Evolutionary conservation across 495 filamentous ascomycete species (phyloP), one percentile per base, ranked within the genome.

Genomic region (Achaetomiella virescens): DNA sequence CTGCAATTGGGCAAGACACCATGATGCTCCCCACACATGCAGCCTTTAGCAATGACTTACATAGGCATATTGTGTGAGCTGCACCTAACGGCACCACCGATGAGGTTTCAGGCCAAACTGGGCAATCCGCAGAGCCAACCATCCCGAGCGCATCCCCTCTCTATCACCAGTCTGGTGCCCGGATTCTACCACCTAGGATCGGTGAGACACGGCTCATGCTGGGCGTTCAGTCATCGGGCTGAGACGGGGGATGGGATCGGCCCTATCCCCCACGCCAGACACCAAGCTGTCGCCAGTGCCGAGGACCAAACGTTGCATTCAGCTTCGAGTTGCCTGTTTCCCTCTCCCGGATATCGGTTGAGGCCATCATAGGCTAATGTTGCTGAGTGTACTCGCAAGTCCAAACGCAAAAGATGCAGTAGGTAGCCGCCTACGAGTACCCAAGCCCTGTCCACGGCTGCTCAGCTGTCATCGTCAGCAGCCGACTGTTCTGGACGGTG

Each of bases 281-380:
- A 55, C 54, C 38, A 14, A 22, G 41, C 21, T 40, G 14, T 18
- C 31, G n/a, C 7, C 22, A 45, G 41, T 40, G 17, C 50, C 38
- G 18, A 37, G 29, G 37, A 4, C 41, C 20, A 27, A 42, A 46
- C 24, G 29, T 48, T 46, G 35, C 51, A 54, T 50, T 27, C 53
- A 46, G 21, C 15, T 31, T 45, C 55, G 52, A 59, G 20, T 61
- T 57, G 46, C 51, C 57, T 44, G 41, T 49, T 61, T 64, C 46
- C 46, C 59, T 43, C 36, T 60, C 54, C 50, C 44, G 49, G 47
- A 17, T 21, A 20, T 41, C 41, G 48, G 56, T 11, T 55, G 52
- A 61, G 53, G 55, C 43, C 21, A 44, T 53, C 53, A 52, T 18
- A 55, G 60, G 40, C 25, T 52, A 27, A 33, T 40, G 52, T 27